Percentiles rank a stretch among this genome's conserved stretches.
Evolutionary conservation across 805 yeast species (phyloP).

Genomic region (Saturnispora halmiae): DNA sequence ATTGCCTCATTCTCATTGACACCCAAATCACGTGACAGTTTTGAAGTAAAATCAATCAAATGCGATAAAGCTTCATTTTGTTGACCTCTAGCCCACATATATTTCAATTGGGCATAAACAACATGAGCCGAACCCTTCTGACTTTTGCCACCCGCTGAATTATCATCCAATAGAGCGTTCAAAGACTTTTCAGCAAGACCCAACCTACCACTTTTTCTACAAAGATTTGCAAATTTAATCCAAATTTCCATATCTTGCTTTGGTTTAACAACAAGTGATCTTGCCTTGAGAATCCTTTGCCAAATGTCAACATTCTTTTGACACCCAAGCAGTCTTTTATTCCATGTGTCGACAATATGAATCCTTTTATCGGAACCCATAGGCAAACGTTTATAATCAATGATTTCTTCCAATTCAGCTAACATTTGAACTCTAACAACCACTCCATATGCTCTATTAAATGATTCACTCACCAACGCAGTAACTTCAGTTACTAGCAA

Average conservation of each 20-base stretch:
- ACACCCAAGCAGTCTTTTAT: slow-evolving; percentile 81
- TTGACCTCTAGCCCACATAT: slow-evolving; percentile 94
- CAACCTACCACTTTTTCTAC: slow-evolving; percentile 87
- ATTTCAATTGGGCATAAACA: slow-evolving; percentile 92
- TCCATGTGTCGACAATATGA: slow-evolving; percentile 87
- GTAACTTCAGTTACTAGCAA: slow-evolving; percentile 86
- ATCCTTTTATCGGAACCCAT: slow-evolving; percentile 72
- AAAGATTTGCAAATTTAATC: slow-evolving; percentile 94
- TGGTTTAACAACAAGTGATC: slow-evolving; percentile 89
- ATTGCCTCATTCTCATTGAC: slow-evolving; percentile 80
- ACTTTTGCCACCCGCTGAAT: slow-evolving; percentile 28
- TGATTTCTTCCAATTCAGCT: slow-evolving; percentile 92
- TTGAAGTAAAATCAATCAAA: slow-evolving; percentile 80
- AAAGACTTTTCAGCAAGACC: slow-evolving; percentile 90
- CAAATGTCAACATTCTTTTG: slow-evolving; percentile 98
- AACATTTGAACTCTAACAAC: slow-evolving; percentile 96
- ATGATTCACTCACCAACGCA: slow-evolving; percentile 90
- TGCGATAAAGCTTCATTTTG: slow-evolving; percentile 79
- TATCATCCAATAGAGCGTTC: slow-evolving; percentile 68
- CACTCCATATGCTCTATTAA: slow-evolving; percentile 92
- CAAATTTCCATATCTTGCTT: slow-evolving; percentile 96
- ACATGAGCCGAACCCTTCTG: slow-evolving; percentile 93
- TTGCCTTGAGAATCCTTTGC: slow-evolving; percentile 89
- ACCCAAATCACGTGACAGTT: slow-evolving; percentile 83
- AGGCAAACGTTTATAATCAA: slow-evolving; percentile 76